A percentile compares a stretch with the other conserved stretches of the same genome.
phyloP scores from a whole-genome alignment of 352 stramenopile genomes.

The Phytopythium boreale region DNA sequence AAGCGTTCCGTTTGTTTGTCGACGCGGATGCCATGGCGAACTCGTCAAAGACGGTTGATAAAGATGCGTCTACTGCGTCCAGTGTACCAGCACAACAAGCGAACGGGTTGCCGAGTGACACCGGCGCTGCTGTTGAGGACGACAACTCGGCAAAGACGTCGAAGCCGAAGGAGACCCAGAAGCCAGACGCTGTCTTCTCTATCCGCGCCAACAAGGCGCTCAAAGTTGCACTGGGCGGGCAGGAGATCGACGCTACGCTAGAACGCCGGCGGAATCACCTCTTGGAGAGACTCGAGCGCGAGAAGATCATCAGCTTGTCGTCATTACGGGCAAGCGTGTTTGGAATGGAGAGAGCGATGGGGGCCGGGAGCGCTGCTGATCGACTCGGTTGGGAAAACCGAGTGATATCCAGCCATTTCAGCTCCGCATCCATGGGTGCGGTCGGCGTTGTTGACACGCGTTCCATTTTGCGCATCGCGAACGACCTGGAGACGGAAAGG shows the following conservation, averaged over 20 bases:
- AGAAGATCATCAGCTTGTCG: slow-evolving; percentile 80
- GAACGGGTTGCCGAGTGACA: not conserved
- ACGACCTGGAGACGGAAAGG: slow-evolving; percentile 52
- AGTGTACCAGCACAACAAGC: not conserved
- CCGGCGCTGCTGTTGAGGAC: not conserved
- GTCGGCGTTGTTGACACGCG: slow-evolving; percentile 69
- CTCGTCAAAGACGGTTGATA: not conserved
- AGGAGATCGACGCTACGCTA: slow-evolving; percentile 60
- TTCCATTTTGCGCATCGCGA: slow-evolving; percentile 67
- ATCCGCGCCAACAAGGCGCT: slow-evolving; percentile 52
- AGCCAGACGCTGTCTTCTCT: slow-evolving; percentile 18
- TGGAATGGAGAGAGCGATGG: slow-evolving; percentile 42
- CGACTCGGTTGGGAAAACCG: not conserved
- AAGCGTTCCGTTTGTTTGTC: slow-evolving; percentile 70
- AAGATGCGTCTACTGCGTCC: not conserved
- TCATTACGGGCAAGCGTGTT: slow-evolving; percentile 78
- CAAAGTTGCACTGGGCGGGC: slow-evolving; percentile 51
- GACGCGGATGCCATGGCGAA: slow-evolving; percentile 16
- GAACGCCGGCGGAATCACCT: slow-evolving; percentile 60
- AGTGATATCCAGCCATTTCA: slow-evolving; percentile 1
- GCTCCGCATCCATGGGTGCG: slow-evolving; percentile 9
- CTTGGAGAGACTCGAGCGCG: slow-evolving; percentile 45
- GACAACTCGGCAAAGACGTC: not conserved
- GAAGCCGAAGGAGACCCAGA: slow-evolving; percentile 6
- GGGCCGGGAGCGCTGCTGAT: not conserved